Conservation (phyloP, 2,329 filamentous ascomycete genomes). For the Fonsecaea nubica region DNA sequence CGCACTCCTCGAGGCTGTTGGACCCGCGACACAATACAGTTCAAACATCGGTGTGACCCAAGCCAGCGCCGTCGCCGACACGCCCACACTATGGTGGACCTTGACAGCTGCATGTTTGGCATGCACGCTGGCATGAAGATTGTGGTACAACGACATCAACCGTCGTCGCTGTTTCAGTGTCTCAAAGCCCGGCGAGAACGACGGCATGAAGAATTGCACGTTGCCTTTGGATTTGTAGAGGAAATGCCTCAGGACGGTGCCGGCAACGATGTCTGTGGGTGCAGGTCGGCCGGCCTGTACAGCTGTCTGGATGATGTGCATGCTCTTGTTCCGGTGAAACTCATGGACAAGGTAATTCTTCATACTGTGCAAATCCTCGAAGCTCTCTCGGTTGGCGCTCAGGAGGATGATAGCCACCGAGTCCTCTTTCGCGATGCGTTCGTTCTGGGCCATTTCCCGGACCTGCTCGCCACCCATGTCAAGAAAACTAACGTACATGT, state of each 20-base stretch:
- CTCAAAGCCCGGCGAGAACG: conserved; percentile 72
- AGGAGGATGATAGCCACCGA: conserved; percentile 90
- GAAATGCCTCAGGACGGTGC: conserved; percentile 84
- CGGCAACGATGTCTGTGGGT: conserved; percentile 77
- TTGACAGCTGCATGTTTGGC: conserved; percentile 83
- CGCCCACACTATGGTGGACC: conserved; percentile 77
- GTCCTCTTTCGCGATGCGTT: conserved; percentile 62
- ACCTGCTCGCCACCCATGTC: conserved; percentile 63
- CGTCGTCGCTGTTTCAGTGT: conserved; percentile 45
- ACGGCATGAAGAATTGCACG: conserved; percentile 94
- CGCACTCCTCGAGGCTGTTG: conserved; percentile 65
- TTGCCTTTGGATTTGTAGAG: conserved; percentile 94
- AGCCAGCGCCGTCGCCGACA: conserved; percentile 76
- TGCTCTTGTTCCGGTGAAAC: conserved; percentile 75
- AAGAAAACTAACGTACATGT: conserved; percentile 99
- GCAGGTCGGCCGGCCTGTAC: conserved; percentile 73
- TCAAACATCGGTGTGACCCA: conserved; percentile 94
- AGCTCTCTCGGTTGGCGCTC: conserved; percentile 89
- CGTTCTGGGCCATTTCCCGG: conserved; percentile 49
- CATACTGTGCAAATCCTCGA: conserved; percentile 83
- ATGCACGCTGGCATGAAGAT: conserved; percentile 84
- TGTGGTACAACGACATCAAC: conserved; percentile 82
- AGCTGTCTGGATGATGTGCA: conserved; percentile 75
- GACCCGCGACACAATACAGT: conserved; percentile 91
- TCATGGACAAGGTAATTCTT: conserved; percentile 69